Base-by-base conservation (phyloP, 371 early-diverging fungal genomes). In the Mortierella sp. region DNA sequence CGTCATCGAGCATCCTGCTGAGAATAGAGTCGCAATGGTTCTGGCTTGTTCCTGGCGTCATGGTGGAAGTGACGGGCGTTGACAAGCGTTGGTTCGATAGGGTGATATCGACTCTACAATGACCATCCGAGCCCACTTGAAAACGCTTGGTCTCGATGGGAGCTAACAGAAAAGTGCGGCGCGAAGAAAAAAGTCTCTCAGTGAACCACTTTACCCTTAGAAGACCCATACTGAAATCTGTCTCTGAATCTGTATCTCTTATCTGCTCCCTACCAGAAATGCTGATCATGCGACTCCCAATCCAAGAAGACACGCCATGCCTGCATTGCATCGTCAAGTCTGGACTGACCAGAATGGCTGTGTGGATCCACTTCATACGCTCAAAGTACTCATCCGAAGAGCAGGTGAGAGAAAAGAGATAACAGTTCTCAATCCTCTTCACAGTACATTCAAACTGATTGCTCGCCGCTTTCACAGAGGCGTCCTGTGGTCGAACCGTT, bases 1-100 rank as follows among this genome's bases (percentile, higher is more conserved):
- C 10, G 28, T 71, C 72, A 5, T 61, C 47, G 26, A 71, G 52
- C 57, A 71, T 59, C 56, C 43, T 60, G 50, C 31, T 52, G 2
- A 71, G 52, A 3, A 71, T 41, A 6, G 48, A 46, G 8, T 65
- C 61, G 45, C 72, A 61, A n/a, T 71, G 61, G 28, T 5, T 16
- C 5, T 43, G 45, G n/a, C 16, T 43, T 43, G n/a, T 43, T 5
- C 19, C 45, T 31, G 42, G 26, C 31, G 19, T 26, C 14, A 23
- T 23, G 21, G 18, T 42, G 8, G 26, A 7, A 21, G 9, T 30
- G 6, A 45, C 30, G n/a, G 14, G 14, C 8, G 45, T 10, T 23
- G 12, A 10, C 23, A 34, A 30, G 21, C 61, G 23, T 38, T 30
- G 0, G 53, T 27, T 8, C 51, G 61, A 0, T 43, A 39, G 18